Evolutionary conservation across 2,329 filamentous ascomycete species (phyloP), one percentile per base, ranked within the genome.

Genomic region (Colletotrichum trifolii): DNA sequence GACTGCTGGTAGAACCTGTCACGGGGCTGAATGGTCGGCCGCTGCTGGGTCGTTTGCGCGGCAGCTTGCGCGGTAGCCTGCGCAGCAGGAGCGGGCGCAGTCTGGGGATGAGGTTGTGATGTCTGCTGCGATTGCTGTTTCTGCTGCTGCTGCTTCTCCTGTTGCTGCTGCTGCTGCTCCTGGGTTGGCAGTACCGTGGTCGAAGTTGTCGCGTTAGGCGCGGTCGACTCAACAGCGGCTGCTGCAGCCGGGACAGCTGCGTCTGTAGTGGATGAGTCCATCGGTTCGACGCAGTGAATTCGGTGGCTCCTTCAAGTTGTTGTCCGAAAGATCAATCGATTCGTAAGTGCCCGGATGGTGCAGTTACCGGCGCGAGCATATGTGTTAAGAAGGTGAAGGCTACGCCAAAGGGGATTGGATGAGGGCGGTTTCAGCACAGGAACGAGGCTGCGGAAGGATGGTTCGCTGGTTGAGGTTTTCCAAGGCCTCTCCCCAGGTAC

Each of bases 1-100:
- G 91, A 92, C 78, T 91, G 87, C 68, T 84, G 75, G 72, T 88
- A 88, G 72, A 79, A 87, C 54, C 77, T 76, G 73, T 89, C 87
- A 71, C 87, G 85, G 54, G 74, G 75, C 63, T 71, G 60, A 13
- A 65, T 69, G 39, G 64, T 56, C 63, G 49, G 55, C 66, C 60
- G 60, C 68, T 52, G 71, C 46, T 50, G 63, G 43, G 58, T 66
- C 47, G 66, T 54, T 54, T 69, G 60, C 46, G 60, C 52, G 47
- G 57, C 17, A 43, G 25, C 25, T 25, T 25, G 25, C 25, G 25
- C 25, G 25, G 25, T 4, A 25, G 50, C 47, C 42, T 62, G 61
- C 53, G 61, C 47, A 35, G 35, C 57, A 42, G 45, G 60, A 39
- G 49, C 39, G 10, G 61, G 34, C 15, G 40, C 48, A 36, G 61